phyloP scores from a whole-genome alignment of 1,284 basidiomycete genomes.

The Gastroboletus turbinatus region DNA sequence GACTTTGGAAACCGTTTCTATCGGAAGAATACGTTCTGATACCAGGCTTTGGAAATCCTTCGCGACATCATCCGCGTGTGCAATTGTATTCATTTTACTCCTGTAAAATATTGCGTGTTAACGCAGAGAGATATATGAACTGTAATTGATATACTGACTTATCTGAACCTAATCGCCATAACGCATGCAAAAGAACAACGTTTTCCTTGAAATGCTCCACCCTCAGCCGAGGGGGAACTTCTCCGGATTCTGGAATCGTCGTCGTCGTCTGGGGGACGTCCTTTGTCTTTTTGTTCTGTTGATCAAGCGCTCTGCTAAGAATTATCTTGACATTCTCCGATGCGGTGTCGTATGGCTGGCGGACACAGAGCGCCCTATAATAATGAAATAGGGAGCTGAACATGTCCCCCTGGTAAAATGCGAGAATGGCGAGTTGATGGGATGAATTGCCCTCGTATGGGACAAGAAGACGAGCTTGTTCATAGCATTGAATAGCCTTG shows the following conservation, averaged over 20 bases:
- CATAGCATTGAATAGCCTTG: constrained; percentile 79
- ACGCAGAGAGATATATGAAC: constrained; percentile 1
- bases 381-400: constrained; percentile 85
- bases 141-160: constrained; percentile 47
- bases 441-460: constrained; percentile 87
- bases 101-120: constrained; percentile 12
- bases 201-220: constrained; percentile 70
- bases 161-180: constrained; percentile 61
- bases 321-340: constrained; percentile 81
- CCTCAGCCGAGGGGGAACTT: constrained; percentile 43
- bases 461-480: constrained; percentile 78
- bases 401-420: constrained; percentile 81
- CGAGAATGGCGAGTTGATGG: constrained; percentile 93
- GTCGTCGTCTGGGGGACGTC: constrained; percentile 38
- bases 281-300: constrained; percentile 42
- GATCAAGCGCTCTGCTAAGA: constrained; percentile 64
- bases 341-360: constrained; percentile 84
- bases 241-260: constrained; percentile 30
- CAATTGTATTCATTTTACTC: constrained; percentile 15
- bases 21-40: constrained; percentile 67
- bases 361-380: constrained; percentile 88
- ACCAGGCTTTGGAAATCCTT: constrained; percentile 60
- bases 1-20: constrained; percentile 76
- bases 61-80: constrained; percentile 43
- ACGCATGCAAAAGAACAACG: constrained; percentile 68